Conservation (phyloP, 2,329 filamentous ascomycete genomes). For the Aspergillus piperis region DNA sequence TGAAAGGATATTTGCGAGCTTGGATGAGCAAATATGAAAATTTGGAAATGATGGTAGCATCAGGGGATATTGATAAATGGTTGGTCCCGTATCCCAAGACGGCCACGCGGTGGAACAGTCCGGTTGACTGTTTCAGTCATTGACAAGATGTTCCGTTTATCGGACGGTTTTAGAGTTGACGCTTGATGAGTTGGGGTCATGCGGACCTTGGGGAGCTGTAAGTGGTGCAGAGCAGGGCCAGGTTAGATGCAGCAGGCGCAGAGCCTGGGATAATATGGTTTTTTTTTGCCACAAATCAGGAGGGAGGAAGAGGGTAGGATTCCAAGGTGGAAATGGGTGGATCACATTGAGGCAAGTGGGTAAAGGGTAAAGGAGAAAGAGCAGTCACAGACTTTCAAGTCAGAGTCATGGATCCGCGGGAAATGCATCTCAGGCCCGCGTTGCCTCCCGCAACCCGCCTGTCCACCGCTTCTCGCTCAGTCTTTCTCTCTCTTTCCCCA, state of each 20-base stretch:
- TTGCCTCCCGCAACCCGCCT: conserved; percentile 41
- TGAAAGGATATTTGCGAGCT: neutral
- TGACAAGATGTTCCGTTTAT: neutral
- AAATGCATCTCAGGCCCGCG: conserved; percentile 21
- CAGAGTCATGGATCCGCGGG: neutral
- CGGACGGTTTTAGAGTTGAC: conserved; percentile 8
- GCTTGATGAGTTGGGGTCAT: conserved; percentile 7
- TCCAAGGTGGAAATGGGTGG: neutral
- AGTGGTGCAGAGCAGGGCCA: neutral
- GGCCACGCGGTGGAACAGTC: neutral
- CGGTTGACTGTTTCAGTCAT: neutral
- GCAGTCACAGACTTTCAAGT: neutral
- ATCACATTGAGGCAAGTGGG: neutral
- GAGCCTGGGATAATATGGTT: neutral
- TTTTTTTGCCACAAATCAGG: conserved; percentile 5
- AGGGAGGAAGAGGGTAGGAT: neutral
- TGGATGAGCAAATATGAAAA: neutral
- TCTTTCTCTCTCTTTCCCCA: conserved; percentile 12
- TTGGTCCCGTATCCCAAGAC: neutral
- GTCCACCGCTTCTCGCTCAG: conserved; percentile 36
- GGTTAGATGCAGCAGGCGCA: neutral
- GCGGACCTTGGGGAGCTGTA: neutral
- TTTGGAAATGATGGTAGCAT: neutral
- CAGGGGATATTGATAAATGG: neutral
- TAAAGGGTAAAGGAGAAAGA: neutral